Evolutionary conservation across 352 stramenopile genomes (phyloP).

Genomic region (Nothophytophthora sp.): DNA sequence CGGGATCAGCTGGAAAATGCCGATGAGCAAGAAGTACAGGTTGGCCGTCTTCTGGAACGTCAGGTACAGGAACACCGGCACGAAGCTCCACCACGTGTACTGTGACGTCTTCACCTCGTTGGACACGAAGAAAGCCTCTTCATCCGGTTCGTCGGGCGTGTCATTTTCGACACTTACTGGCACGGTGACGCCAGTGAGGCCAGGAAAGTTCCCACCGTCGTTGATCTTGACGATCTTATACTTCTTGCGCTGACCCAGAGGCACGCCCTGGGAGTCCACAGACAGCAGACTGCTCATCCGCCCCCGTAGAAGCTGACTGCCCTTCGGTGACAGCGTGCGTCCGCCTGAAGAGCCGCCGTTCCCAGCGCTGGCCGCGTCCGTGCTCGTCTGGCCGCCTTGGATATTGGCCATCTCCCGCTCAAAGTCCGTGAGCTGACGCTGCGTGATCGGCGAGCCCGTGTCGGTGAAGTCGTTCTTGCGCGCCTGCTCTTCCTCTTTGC

Average conservation of each 20-base stretch:
- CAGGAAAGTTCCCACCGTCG: constrained; percentile 44
- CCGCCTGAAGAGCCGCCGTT: constrained; percentile 2
- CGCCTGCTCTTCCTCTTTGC: constrained; percentile 49
- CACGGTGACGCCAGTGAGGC: neutral
- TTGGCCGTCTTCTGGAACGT: constrained; percentile 90
- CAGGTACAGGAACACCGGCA: constrained; percentile 85
- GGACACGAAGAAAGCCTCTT: constrained; percentile 53
- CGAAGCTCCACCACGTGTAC: constrained; percentile 90
- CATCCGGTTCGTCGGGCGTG: constrained; percentile 12
- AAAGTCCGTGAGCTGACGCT: constrained; percentile 47
- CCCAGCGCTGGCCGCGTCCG: constrained; percentile 17
- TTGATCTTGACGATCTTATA: constrained; percentile 83
- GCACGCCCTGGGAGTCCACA: constrained; percentile 40
- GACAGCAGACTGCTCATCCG: constrained; percentile 68
- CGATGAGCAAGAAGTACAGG: constrained; percentile 88
- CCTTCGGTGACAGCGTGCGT: constrained; percentile 31
- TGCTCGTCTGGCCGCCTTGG: constrained; percentile 5
- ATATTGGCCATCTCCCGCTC: constrained; percentile 48
- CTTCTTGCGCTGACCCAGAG: constrained; percentile 29
- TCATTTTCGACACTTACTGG: no score
- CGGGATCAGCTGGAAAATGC: constrained; percentile 89
- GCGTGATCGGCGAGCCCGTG: constrained; percentile 19
- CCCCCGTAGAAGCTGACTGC: constrained; percentile 24
- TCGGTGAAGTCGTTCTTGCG: constrained; percentile 31
- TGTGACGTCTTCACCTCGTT: constrained; percentile 88